Evolutionary conservation across 805 yeast species (phyloP).

Genomic region (Brettanomyces sp.): DNA sequence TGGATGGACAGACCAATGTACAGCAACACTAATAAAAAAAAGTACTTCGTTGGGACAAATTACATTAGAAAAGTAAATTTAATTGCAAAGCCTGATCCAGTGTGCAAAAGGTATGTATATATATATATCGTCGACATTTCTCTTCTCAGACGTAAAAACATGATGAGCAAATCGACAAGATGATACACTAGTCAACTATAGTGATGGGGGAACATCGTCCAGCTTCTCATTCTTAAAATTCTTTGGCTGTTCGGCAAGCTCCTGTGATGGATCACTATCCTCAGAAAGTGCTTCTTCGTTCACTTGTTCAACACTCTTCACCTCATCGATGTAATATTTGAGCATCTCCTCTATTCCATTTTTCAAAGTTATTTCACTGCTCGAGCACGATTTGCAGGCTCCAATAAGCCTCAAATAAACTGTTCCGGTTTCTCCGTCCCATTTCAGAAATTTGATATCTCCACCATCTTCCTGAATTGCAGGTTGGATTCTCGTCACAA

Average conservation of each 20-base stretch:
- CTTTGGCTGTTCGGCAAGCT: too few relatives aligned
- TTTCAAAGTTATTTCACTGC: constrained; percentile 85
- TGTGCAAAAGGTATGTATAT: too few relatives aligned
- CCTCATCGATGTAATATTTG: constrained; percentile 94
- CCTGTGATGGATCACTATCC: too few relatives aligned
- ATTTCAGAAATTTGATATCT: constrained; percentile 81
- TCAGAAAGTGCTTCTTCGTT: constrained; percentile 51
- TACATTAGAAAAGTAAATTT: too few relatives aligned
- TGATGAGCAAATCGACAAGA: too few relatives aligned
- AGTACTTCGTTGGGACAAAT: too few relatives aligned
- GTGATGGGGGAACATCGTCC: constrained; percentile 27
- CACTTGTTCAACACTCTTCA: constrained; percentile 79
- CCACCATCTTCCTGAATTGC: constrained; percentile 99
- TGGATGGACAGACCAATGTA: too few relatives aligned
- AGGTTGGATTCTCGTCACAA: constrained; percentile 92
- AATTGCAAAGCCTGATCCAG: too few relatives aligned
- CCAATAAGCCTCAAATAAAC: constrained; percentile 88
- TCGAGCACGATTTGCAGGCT: constrained; percentile 90
- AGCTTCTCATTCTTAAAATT: constrained; percentile 2
- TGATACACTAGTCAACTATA: constrained; percentile 8
- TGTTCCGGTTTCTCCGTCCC: constrained; percentile 76
- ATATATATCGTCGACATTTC: too few relatives aligned
- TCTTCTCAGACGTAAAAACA: too few relatives aligned
- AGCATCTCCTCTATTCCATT: constrained; percentile 97
- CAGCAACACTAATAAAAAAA: too few relatives aligned